A percentile compares a stretch with the other conserved stretches of the same genome.
These are phyloP conservation scores for Fremontodendron californicum DNA, from an alignment of 345 rosid species.

Conservation along the genomic window DNA sequence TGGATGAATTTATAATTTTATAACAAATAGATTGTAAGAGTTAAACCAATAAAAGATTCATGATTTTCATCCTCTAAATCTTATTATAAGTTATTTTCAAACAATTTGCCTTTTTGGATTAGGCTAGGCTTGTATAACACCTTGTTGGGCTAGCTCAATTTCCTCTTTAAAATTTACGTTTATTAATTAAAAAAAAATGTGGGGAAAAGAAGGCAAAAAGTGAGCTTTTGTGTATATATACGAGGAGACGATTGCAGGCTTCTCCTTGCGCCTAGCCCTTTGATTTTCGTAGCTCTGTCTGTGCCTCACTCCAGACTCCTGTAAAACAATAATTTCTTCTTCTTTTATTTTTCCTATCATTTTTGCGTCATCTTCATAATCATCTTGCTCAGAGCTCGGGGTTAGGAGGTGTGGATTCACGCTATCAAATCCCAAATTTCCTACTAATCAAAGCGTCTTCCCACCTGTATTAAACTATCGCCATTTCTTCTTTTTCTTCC, in stretches of 20 bases:
- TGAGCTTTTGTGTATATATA: background rate
- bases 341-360: background rate
- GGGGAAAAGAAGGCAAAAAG: background rate
- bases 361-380: background rate
- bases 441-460: constrained; percentile 6
- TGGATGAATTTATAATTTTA: too few relatives aligned
- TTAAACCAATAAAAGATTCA: too few relatives aligned
- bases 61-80: too few relatives aligned
- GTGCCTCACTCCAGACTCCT: background rate
- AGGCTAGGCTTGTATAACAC: background rate
- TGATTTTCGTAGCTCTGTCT: background rate
- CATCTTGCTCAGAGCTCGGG: constrained; percentile 16
- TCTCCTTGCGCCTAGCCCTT: background rate
- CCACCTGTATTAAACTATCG: constrained; percentile 17
- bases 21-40: too few relatives aligned
- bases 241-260: background rate
- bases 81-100: too few relatives aligned
- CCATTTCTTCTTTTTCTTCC: constrained; percentile 7
- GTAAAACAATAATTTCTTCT: background rate
- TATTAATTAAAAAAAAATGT: too few relatives aligned
- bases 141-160: background rate
- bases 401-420: constrained; percentile 21
- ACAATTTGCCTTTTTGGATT: background rate
- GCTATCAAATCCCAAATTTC: background rate
- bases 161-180: too few relatives aligned